Conservation (phyloP, 2,329 filamentous ascomycete species). For the Fusarium acutatum region DNA sequence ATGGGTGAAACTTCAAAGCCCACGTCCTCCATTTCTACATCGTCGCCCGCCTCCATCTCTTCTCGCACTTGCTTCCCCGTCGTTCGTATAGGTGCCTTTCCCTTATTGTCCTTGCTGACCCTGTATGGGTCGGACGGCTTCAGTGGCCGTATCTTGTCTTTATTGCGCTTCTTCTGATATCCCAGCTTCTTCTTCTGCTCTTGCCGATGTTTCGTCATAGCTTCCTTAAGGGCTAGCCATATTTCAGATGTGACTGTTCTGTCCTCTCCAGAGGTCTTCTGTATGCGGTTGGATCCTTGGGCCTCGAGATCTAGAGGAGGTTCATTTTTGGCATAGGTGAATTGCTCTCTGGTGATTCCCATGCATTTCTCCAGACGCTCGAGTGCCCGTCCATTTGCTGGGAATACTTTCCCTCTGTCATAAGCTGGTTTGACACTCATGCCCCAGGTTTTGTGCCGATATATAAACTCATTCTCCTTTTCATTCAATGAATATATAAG, state of each 20-base stretch:
- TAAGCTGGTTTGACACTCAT: background rate
- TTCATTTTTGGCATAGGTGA: conserved; percentile 2
- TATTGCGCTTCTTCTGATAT: background rate
- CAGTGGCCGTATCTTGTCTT: background rate
- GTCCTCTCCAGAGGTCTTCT: background rate
- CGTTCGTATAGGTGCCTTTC: background rate
- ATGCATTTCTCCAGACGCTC: conserved; percentile 13
- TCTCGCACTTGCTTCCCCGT: background rate
- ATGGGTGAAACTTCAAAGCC: background rate
- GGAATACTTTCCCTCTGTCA: background rate
- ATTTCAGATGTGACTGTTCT: background rate
- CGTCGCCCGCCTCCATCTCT: background rate
- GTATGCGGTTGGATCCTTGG: background rate
- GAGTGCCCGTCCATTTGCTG: background rate
- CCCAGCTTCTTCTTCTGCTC: background rate
- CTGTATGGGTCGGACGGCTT: background rate
- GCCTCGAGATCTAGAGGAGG: background rate
- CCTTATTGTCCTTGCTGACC: background rate
- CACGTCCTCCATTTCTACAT: background rate
- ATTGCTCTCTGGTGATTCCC: conserved; percentile 12
- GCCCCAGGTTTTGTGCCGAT: background rate
- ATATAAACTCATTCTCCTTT: background rate
- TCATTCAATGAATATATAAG: conserved; percentile 26
- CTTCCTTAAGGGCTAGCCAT: background rate
- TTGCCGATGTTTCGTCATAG: background rate